Conservation (phyloP, 768 basidiomycete genomes). For the Leccinum arenicola region DNA sequence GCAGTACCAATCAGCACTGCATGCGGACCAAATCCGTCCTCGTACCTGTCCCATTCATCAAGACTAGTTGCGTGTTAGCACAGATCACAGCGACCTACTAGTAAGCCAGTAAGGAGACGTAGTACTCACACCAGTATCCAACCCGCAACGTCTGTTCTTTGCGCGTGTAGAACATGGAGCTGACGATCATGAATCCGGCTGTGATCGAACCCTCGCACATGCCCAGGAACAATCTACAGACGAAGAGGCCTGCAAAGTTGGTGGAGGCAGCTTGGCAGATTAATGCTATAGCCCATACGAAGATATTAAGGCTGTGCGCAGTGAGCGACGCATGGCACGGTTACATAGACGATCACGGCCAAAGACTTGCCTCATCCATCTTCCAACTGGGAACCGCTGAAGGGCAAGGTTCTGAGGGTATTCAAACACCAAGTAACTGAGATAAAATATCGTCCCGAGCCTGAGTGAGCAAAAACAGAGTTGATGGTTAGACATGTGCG, state of each 20-base stretch:
- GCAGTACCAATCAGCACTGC: constrained; percentile 6
- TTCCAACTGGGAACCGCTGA: constrained; percentile 72
- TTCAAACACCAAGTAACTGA: constrained; percentile 68
- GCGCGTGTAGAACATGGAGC: constrained; percentile 76
- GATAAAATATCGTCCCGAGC: constrained; percentile 75
- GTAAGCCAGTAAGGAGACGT: neutral
- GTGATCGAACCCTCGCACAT: constrained; percentile 74
- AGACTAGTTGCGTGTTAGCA: constrained; percentile 38
- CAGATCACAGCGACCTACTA: neutral
- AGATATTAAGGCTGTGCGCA: constrained; percentile 56
- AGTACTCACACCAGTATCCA: constrained; percentile 72
- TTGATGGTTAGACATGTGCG: neutral
- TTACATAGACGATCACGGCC: neutral
- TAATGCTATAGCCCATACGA: constrained; percentile 62
- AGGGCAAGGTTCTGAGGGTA: constrained; percentile 74
- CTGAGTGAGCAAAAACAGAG: constrained; percentile 29
- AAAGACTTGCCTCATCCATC: constrained; percentile 68
- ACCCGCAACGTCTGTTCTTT: constrained; percentile 66
- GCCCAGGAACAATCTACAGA: constrained; percentile 62
- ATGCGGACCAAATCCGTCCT: neutral
- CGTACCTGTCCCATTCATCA: constrained; percentile 73
- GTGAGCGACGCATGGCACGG: neutral
- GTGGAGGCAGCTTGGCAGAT: constrained; percentile 67
- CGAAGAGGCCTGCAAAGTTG: constrained; percentile 63
- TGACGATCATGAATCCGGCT: constrained; percentile 76